Conservation (phyloP, 1,284 basidiomycete genomes). For the Neonothopanus nambi region DNA sequence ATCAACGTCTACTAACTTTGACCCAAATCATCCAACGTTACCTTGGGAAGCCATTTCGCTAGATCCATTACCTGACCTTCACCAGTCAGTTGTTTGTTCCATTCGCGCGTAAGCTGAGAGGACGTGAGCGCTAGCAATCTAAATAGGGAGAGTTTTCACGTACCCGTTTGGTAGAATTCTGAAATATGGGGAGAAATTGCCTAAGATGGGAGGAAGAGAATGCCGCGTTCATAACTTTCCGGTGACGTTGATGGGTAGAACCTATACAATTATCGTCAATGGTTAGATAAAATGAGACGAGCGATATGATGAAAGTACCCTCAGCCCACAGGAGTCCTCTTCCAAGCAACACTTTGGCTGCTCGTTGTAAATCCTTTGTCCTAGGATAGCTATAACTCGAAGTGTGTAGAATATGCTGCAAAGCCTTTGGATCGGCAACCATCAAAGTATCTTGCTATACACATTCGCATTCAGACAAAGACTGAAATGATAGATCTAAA, state of each 20-base stretch:
- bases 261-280: neutral
- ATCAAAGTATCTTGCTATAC: neutral
- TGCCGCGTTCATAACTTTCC: slow-evolving; percentile 8
- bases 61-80: slow-evolving; percentile 10
- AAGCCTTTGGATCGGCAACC: slow-evolving; percentile 4
- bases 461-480: neutral
- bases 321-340: slow-evolving; percentile 10
- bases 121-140: neutral
- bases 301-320: neutral
- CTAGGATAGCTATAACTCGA: slow-evolving; percentile 10
- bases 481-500: neutral
- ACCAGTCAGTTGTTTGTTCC: slow-evolving; percentile 1
- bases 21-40: slow-evolving; percentile 13
- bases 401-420: slow-evolving; percentile 11
- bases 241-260: slow-evolving; percentile 8
- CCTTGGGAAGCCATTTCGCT: slow-evolving; percentile 3
- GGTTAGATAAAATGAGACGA: neutral
- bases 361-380: neutral
- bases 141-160: neutral
- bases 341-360: slow-evolving; percentile 3
- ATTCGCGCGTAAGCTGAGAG: slow-evolving; percentile 5
- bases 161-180: slow-evolving; percentile 4
- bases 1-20: slow-evolving; percentile 6
- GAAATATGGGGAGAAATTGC: slow-evolving; percentile 9
- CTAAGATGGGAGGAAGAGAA: slow-evolving; percentile 10